Base-by-base conservation (phyloP, 306 rosid species). In the Ormosia emarginata region DNA sequence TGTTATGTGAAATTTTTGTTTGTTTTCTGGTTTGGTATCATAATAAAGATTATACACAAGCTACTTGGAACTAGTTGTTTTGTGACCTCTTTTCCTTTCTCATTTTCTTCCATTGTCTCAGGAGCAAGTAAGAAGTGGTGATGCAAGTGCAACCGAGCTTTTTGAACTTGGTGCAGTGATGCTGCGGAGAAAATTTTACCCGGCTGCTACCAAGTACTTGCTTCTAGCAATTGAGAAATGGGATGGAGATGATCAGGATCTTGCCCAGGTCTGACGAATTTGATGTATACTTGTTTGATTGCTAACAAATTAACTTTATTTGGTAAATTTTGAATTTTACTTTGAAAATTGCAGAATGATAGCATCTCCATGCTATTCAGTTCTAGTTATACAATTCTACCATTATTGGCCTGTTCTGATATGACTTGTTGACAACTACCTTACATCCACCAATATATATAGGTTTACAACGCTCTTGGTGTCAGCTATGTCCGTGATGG, bases 201-300 rank as follows among this genome's bases (percentile, higher is more conserved):
- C 97, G 1, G 94, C 97, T 59, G 92, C 97, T 41, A 92, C 82
- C 1, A 92, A 88, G 68, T 92, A 77, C 81, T 87, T 92, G 94
- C 87, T 88, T 77, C 92, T 90, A 85, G 97, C 97, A 41, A 85
- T 92, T 36, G 91, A 90, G 70, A 92, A 88, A 81, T 92, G 97
- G 97, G 97, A 92, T 57, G 97, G 97, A 57, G 94, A 92, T 43
- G 92, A 92, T 77, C 94, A 92, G 84, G 97, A 91, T 85, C 91
- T 90, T 80, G 97, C 93, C 37, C 92, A 90, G 92, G 93, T 91
- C 71, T 33, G 86, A 57, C 68, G 56, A 56, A 78, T 50, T 39
- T 24, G 32, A 10, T 13, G 13, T 24, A 39, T 37, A 15, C n/a
- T 6, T 2, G 52, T 37, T 50, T 39, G 11, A 18, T 57, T 74